Evolutionary conservation across 805 yeast genomes (phyloP).

Genomic region (Yamadazyma endophytica): DNA sequence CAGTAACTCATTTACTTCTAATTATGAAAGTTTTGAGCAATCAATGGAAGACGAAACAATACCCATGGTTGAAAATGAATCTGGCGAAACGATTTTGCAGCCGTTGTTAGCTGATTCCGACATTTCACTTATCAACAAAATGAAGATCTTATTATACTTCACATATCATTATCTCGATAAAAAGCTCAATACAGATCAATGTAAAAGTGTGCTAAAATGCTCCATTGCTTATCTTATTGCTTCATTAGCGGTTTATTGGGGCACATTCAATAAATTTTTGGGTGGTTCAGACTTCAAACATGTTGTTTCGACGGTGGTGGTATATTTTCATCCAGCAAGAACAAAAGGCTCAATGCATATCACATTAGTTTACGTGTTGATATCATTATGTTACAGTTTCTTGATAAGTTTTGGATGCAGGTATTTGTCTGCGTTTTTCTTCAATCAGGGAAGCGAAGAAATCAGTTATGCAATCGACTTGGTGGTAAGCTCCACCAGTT

Average conservation of each 20-base stretch:
- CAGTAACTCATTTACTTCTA: constrained; percentile 2
- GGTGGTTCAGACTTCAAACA: constrained; percentile 76
- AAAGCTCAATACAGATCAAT: constrained; percentile 13
- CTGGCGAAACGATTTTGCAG: background rate
- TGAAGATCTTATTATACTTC: constrained; percentile 4
- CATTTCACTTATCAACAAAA: constrained; percentile 4
- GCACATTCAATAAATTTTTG: constrained; percentile 44
- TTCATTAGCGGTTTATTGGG: constrained; percentile 64
- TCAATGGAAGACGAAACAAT: background rate
- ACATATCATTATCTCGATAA: constrained; percentile 1
- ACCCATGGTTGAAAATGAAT: background rate
- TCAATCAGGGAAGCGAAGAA: constrained; percentile 41
- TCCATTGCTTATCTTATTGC: constrained; percentile 72
- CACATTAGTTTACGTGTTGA: constrained; percentile 56
- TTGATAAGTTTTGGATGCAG: constrained; percentile 50
- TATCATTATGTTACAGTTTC: constrained; percentile 52
- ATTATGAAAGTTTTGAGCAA: constrained; percentile 17
- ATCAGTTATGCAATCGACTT: constrained; percentile 53
- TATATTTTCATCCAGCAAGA: constrained; percentile 79
- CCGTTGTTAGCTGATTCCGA: constrained; percentile 1
- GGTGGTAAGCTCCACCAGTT: constrained; percentile 46
- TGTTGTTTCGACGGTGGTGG: constrained; percentile 76
- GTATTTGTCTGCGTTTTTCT: constrained; percentile 44
- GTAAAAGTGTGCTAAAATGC: constrained; percentile 51
- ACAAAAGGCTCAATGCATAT: constrained; percentile 80